phyloP scores from a whole-genome alignment of 106 monocot genomes.

The Platanthera zijinensis region DNA sequence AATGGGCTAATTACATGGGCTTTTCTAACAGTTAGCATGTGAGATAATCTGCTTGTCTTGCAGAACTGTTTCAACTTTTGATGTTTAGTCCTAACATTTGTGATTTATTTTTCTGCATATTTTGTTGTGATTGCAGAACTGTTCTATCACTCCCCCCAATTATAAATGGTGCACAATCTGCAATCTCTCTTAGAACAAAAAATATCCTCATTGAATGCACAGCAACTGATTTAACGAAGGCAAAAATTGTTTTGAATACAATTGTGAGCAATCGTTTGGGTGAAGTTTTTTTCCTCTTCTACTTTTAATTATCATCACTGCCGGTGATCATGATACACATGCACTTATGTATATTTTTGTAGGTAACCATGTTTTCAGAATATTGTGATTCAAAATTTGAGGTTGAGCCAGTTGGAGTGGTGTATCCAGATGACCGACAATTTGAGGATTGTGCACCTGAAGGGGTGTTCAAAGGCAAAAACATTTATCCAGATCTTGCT shows the following conservation, averaged over 20 bases:
- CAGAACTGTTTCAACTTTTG: slow-evolving; percentile 17
- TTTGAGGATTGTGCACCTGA: slow-evolving; percentile 75
- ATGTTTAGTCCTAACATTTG: neutral
- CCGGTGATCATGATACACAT: neutral
- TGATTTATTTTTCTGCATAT: neutral
- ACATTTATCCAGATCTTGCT: slow-evolving; percentile 80
- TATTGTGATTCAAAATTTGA: slow-evolving; percentile 88
- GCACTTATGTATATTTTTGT: neutral
- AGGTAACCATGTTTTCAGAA: slow-evolving; percentile 97
- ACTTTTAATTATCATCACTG: neutral
- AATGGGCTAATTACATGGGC: too few relatives aligned
- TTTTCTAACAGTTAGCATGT: neutral
- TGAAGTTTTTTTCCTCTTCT: slow-evolving; percentile 7
- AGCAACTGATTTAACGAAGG: slow-evolving; percentile 95
- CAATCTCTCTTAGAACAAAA: slow-evolving; percentile 69
- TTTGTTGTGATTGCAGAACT: slow-evolving; percentile 36
- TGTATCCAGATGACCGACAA: slow-evolving; percentile 59
- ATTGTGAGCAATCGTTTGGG: slow-evolving; percentile 45
- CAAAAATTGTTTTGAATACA: slow-evolving; percentile 87
- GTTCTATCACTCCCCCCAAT: slow-evolving; percentile 91
- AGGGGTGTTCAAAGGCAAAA: slow-evolving; percentile 28
- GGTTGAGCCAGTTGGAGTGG: slow-evolving; percentile 86
- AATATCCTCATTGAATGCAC: slow-evolving; percentile 97
- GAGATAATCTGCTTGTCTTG: neutral
- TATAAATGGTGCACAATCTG: slow-evolving; percentile 96